These are phyloP conservation scores for Przewalskia tangutica DNA, from an alignment of 257 asterid species.

Conservation along the genomic window DNA sequence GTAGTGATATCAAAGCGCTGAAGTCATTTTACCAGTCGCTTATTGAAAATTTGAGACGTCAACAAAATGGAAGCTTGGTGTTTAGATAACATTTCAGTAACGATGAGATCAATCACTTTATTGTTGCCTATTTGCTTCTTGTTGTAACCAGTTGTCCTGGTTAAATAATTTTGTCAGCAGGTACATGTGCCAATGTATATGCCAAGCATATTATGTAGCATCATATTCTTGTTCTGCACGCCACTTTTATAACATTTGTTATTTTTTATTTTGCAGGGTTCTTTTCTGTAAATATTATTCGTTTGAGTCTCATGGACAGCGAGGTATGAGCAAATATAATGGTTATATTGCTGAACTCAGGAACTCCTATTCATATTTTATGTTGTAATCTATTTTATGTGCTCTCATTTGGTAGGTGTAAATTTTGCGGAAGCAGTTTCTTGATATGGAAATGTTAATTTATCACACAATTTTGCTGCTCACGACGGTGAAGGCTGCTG, in stretches of 20 bases:
- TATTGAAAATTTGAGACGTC: constrained; percentile 65
- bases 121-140: constrained; percentile 11
- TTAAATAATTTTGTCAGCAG: constrained; percentile 13
- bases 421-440: constrained; percentile 24
- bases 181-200: constrained; percentile 21
- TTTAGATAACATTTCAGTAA: constrained; percentile 43
- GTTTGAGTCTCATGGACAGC: constrained; percentile 25
- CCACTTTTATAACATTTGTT: not conserved
- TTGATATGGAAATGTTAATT: constrained; percentile 10
- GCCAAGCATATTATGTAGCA: not conserved
- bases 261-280: constrained; percentile 34
- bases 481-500: not conserved
- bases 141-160: constrained; percentile 19
- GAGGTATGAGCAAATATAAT: constrained; percentile 27
- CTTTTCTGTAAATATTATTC: constrained; percentile 51
- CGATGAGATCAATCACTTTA: constrained; percentile 2
- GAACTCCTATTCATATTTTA: not conserved
- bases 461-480: constrained; percentile 14
- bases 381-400: constrained; percentile 4
- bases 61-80: constrained; percentile 79
- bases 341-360: not conserved
- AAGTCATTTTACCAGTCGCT: constrained; percentile 76
- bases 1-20: constrained; percentile 56
- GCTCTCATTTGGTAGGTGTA: constrained; percentile 36
- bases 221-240: not conserved